Base-by-base conservation (phyloP, 257 asterid genomes). In the Eustoma russellianum region DNA sequence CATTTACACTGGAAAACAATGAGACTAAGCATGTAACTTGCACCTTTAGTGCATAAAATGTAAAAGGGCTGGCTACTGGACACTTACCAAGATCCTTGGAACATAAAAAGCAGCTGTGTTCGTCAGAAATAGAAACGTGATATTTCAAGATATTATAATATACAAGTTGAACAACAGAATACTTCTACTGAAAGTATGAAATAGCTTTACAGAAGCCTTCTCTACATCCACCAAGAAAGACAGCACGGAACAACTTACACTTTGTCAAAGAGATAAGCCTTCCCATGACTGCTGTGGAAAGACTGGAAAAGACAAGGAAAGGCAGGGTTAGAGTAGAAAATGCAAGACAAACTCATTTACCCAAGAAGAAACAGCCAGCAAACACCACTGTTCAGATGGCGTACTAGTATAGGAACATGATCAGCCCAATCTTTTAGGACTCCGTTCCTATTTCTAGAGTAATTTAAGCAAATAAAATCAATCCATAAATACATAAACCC, bases 261-360 rank as follows among this genome's bases (percentile, higher is more conserved):
- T 13, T 77, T 70, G 9, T 68, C 69, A 46, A 80, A 79, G 70
- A 88, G 95, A 70, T 88, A 85, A 61, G 97, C 97, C 70, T 67
- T 82, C 60, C 97, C 97, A 55, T 75, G 66, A 72, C 61, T 81
- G 81, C 77, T 60, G 56, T 75, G 88, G 74, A 88, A 88, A 46
- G 85, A 17, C 97, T 88, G 78, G 50, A 69, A 68, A 66, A 24
- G 74, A 56, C 28, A 38, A 67, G 34, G 55, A 67, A 64, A 61
- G 17, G 47, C 13, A n/a, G 34, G 58, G 64, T 79, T 52, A 83
- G 75, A 58, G 63, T 41, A 68, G 52, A 54, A 33, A 59, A 53
- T 55, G 18, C 33, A 8, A 60, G 50, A 51, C 50, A 13, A 28
- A 55, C 46, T 41, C 28, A 50, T 30, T 34, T 19, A 46, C 17